phyloP scores from a whole-genome alignment of 352 stramenopile genomes.

The Globisporangium paroecandrum region DNA sequence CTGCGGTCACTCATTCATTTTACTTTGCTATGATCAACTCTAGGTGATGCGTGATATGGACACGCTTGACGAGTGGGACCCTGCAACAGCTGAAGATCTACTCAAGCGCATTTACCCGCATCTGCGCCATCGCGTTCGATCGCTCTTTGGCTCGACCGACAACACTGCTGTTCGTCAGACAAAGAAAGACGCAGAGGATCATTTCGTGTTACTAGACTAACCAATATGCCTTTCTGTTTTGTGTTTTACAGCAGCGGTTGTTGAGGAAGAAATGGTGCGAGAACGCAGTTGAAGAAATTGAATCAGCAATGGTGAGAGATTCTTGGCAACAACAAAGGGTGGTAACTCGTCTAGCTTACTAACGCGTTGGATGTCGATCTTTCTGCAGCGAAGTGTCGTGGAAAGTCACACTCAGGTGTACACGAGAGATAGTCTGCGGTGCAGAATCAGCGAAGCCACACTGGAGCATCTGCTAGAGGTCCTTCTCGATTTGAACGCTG shows the following conservation, averaged over 20 bases:
- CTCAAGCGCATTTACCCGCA: conserved; percentile 17
- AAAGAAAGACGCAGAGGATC: background rate
- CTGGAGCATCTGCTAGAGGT: conserved; percentile 15
- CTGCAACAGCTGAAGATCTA: conserved; percentile 11
- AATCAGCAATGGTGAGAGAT: conserved; percentile 9
- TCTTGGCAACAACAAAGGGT: background rate
- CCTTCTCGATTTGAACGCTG: background rate
- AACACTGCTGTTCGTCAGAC: background rate
- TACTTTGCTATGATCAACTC: background rate
- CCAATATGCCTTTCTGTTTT: background rate
- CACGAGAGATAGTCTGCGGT: background rate
- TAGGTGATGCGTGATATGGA: conserved; percentile 22
- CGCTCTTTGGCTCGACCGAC: conserved; percentile 1
- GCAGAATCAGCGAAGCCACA: conserved; percentile 3
- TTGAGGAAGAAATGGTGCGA: conserved; percentile 14
- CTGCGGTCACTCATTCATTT: background rate
- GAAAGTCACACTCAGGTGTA: background rate
- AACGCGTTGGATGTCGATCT: background rate
- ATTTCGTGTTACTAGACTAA: background rate
- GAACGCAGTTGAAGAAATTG: conserved; percentile 13
- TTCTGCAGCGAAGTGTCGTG: background rate
- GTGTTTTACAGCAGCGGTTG: background rate
- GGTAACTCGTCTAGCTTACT: background rate
- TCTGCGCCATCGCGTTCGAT: conserved; percentile 14
- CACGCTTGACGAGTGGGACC: conserved; percentile 19